Evolutionary conservation across 1,284 basidiomycete genomes (phyloP).

Genomic region (Papiliotrema nemorosa): DNA sequence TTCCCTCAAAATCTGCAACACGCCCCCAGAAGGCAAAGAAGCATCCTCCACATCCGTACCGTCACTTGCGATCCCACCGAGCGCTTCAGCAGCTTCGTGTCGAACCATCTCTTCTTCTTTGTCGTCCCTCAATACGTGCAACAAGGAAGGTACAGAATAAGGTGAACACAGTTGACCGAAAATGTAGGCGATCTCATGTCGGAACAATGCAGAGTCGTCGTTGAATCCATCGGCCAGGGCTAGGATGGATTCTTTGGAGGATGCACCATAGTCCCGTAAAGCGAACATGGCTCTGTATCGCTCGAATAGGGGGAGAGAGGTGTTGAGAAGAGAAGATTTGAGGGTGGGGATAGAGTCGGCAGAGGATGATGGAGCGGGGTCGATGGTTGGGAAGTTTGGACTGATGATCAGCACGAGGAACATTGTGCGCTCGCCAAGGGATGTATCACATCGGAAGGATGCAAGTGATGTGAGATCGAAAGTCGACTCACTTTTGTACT

Average conservation of each 20-base stretch:
- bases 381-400: constrained; percentile 77
- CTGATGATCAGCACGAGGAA: constrained; percentile 37
- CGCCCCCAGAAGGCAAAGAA: constrained; percentile 51
- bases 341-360: constrained; percentile 53
- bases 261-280: constrained; percentile 79
- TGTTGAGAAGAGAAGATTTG: constrained; percentile 65
- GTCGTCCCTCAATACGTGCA: constrained; percentile 69
- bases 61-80: constrained; percentile 91
- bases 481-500: constrained; percentile 37
- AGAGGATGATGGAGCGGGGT: constrained; percentile 73
- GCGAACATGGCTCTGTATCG: constrained; percentile 99
- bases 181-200: constrained; percentile 96
- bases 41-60: constrained; percentile 48
- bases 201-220: constrained; percentile 85
- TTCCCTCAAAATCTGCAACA: constrained; percentile 77
- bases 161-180: constrained; percentile 93
- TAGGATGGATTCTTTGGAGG: constrained; percentile 64
- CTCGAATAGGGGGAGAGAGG: constrained; percentile 73
- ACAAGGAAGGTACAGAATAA: constrained; percentile 79
- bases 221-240: constrained; percentile 86
- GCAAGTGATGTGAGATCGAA: not conserved
- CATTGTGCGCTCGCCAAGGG: too few species aligned
- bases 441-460: not conserved
- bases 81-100: constrained; percentile 96
- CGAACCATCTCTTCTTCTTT: constrained; percentile 95